Conservation (phyloP, 371 early-diverging fungal genomes). For the Smittium culicis region DNA sequence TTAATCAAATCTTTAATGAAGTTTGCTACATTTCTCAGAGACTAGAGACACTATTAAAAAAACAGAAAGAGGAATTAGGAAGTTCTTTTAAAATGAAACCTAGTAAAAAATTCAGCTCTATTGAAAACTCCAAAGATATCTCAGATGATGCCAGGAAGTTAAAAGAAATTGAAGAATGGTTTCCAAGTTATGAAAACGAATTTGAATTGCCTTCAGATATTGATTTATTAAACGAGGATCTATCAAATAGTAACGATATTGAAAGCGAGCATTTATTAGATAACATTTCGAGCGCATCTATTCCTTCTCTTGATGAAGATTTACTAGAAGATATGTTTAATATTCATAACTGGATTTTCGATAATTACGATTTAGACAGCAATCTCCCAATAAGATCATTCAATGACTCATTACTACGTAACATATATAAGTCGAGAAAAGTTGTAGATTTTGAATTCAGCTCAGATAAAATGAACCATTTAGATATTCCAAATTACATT, state of each 20-base stretch:
- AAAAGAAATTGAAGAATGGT: constrained; percentile 4
- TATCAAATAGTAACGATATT: constrained; percentile 4
- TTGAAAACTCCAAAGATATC: background rate
- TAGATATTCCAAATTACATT: too few relatives aligned
- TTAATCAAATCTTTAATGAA: background rate
- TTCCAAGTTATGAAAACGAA: constrained; percentile 6
- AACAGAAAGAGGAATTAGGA: background rate
- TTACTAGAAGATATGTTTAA: background rate
- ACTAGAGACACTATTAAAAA: background rate
- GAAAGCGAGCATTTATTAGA: background rate
- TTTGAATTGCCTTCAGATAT: constrained; percentile 9
- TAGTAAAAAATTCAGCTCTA: background rate
- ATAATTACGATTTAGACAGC: background rate
- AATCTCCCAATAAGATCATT: background rate
- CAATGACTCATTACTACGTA: background rate
- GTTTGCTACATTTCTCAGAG: constrained; percentile 4
- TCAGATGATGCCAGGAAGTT: background rate
- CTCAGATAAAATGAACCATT: too few relatives aligned
- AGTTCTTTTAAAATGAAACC: constrained; percentile 4
- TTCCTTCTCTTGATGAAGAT: constrained; percentile 14
- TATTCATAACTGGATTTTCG: constrained; percentile 6
- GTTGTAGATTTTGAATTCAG: too few relatives aligned
- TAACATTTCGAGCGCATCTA: constrained; percentile 9
- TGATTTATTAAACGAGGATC: background rate
- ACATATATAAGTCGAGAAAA: too few relatives aligned